phyloP scores from a whole-genome alignment of 768 basidiomycete genomes.

The Termitomyces sp. region DNA sequence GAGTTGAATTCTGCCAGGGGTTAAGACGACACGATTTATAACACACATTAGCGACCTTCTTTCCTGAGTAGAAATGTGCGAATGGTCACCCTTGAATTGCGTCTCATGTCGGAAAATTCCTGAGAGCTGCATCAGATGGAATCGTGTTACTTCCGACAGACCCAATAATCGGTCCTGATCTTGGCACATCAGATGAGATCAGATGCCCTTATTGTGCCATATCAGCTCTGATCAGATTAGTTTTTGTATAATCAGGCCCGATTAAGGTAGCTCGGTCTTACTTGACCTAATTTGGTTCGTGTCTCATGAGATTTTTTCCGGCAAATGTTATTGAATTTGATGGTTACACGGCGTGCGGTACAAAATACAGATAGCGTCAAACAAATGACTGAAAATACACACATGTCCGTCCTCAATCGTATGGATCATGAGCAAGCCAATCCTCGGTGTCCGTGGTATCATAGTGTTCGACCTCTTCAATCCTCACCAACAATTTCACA shows the following conservation, averaged over 20 bases:
- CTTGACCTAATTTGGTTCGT: too few relatives aligned
- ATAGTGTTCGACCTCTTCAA: slow-evolving; percentile 25
- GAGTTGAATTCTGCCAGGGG: not conserved
- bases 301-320: too few relatives aligned
- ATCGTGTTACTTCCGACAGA: too few relatives aligned
- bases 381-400: not conserved
- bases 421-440: slow-evolving; percentile 20
- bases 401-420: not conserved
- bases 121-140: too few relatives aligned
- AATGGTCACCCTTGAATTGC: not conserved
- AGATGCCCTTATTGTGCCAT: too few relatives aligned
- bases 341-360: not conserved
- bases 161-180: too few relatives aligned
- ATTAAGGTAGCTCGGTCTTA: too few relatives aligned
- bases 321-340: too few relatives aligned
- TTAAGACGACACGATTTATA: not conserved
- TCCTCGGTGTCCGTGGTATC: slow-evolving; percentile 29
- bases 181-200: too few relatives aligned
- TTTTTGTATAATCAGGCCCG: too few relatives aligned
- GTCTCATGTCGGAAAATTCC: too few relatives aligned
- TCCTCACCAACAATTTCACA: slow-evolving; percentile 24
- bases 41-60: not conserved
- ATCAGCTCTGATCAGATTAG: too few relatives aligned
- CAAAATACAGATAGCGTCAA: not conserved
- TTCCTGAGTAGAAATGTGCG: not conserved